Percentiles rank a stretch among this genome's conserved stretches.
Evolutionary conservation across 2,329 filamentous ascomycete species (phyloP).

Genomic region (Talaromyces sp.): DNA sequence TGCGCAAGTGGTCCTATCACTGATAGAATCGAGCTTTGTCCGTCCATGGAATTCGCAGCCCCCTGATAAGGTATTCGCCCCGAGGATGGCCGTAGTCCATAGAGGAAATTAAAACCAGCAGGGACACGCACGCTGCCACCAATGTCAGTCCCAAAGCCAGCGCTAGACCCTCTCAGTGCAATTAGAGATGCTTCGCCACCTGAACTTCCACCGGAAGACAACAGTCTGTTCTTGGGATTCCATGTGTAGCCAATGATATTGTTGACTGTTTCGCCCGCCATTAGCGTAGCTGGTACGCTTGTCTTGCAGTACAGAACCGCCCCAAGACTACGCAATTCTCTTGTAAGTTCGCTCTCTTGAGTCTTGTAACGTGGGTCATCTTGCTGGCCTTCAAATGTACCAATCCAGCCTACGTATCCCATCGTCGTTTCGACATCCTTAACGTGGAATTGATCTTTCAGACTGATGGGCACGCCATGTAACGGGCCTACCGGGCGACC

Average conservation of each 20-base stretch:
- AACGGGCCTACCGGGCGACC: conserved; percentile 58
- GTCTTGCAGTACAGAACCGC: conserved; percentile 61
- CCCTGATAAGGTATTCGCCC: conserved; percentile 60
- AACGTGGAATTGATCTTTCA: conserved; percentile 54
- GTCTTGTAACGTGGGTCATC: conserved; percentile 53
- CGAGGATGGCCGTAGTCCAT: conserved; percentile 57
- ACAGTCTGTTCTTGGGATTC: conserved; percentile 60
- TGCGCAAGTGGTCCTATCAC: conserved; percentile 66
- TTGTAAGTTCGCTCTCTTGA: conserved; percentile 62
- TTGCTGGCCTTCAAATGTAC: conserved; percentile 59
- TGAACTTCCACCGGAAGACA: conserved; percentile 60
- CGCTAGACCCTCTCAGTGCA: conserved; percentile 55
- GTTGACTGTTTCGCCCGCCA: conserved; percentile 64
- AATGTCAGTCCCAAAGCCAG: conserved; percentile 62
- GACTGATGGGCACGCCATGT: conserved; percentile 63
- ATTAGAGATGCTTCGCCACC: conserved; percentile 63
- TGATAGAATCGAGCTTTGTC: conserved; percentile 64
- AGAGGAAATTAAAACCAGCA: conserved; percentile 62
- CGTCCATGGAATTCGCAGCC: conserved; percentile 65
- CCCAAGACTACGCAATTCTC: conserved; percentile 56
- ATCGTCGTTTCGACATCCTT: conserved; percentile 60
- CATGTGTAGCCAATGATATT: conserved; percentile 62
- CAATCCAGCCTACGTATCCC: conserved; percentile 69
- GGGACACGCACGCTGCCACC: conserved; percentile 63
- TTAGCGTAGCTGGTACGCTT: conserved; percentile 57